Evolutionary conservation across 768 basidiomycete species (phyloP), one percentile per base, ranked within the genome.

Genomic region (Phylloporus sp.): DNA sequence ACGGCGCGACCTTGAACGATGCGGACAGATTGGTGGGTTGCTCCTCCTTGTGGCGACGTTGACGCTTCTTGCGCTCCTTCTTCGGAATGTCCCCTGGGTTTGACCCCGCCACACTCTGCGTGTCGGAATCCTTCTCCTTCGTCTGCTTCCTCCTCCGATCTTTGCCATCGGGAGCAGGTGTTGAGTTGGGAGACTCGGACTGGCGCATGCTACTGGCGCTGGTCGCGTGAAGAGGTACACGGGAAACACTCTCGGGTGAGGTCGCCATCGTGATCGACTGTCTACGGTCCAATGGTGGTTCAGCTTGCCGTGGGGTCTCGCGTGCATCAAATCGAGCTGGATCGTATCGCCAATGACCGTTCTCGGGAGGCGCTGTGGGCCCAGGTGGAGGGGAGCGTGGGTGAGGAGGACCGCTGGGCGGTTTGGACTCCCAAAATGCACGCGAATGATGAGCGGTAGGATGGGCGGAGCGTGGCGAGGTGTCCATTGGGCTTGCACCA

Each of bases 351-450:
- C 81, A 73, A 15, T 67, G 70, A 0, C 75, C 61, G 24, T 65
- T 72, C 45, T 81, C 81, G 11, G 72, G 71, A 27, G 71, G 72
- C 10, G 66, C 67, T 6, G 67, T 61, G 12, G 68, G 68, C 38
- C 69, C 70, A 5, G 70, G 59, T 9, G 71, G 70, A 47, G 70
- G 68, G 2, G 72, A 63, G 12, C 65, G 69, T 24, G 62, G 59
- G 4, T 58, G 67, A 38, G 63, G 56, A 4, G 64, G 67, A 26
- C 66, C 64, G 11, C 63, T 51, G 1, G 73, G 65, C 3, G 79
- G 80, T 62, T 82, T 84, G 28, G 77, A 68, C 15, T 87, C 86
- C 85, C 85, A 87, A 59, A 82, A 80, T 7, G 76, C 62, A 15
- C 73, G 63, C 0, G 69, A 18, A 22, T 64, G 62, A 3, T 58